Base-by-base conservation (phyloP, 192 early-diverging fungal species). In the Dispira simplex region DNA sequence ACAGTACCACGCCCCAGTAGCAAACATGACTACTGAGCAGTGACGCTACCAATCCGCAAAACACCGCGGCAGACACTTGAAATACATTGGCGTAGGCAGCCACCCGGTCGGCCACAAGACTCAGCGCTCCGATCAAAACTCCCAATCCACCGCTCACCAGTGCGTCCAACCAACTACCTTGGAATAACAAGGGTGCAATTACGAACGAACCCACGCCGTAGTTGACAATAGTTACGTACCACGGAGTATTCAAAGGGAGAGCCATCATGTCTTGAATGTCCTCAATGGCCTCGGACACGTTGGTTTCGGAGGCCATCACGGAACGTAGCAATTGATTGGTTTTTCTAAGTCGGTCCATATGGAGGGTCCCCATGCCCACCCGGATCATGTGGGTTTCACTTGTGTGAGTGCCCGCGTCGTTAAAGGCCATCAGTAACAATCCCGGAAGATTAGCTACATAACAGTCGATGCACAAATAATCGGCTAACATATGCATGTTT, bases 361-460 rank as follows among this genome's bases (percentile, higher is more conserved):
- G 83, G 68, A 83, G 79, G 18, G 79, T 77, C 9, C 58, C 58
- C 0, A 80, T 71, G 11, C 75, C 52, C 11, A 73, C 69, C 14
- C 82, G 77, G 62, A 89, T 77, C 28, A 89, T 74, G 63, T 87
- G 86, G 0, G 87, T 89, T 63, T 89, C 87, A 14, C 84, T 84
- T 0, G 85, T 81, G 32, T 87, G 80, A 2, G 84, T 89, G 46
- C 81, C 79, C 11, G 76, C 75, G 68, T 89, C 84, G 63, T 82
- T 76, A 67, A 89, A 89, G 20, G 80, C 78, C 25, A 87, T 74
- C 23, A 89, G 77, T 76, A 89, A 85, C 52, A 87, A 75, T 43
- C 84, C 83, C 25, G 87, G 87, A 43, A 87, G 66, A 64, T 79
- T 83, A 12, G 85, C 77, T 59, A 83, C 85, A 44, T 80, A 80